Base-by-base conservation (phyloP, 805 yeast species). In the Candida adriatica region DNA sequence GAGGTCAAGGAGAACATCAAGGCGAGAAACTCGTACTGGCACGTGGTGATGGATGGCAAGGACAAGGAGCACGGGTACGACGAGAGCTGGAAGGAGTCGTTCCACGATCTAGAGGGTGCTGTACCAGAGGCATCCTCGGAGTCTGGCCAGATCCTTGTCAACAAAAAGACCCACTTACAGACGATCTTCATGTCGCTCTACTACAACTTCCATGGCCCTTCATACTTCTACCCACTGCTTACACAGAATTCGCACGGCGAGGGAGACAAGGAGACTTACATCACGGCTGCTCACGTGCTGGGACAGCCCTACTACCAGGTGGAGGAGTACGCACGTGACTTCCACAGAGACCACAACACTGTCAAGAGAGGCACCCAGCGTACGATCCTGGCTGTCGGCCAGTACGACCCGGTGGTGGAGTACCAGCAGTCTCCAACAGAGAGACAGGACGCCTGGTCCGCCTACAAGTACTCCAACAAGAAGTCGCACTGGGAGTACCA, bases 221-320 rank as follows among this genome's bases (percentile, higher is more conserved):
- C 65, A 8, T 71, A 61, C 50, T 76, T 68, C 48, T 75, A 75
- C 45, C 81, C 80, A 10, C 53, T 76, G 30, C 59, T 76, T 42
- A 66, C 79, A 0, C 82, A 76, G 47, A 79, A 79, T 4, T 62
- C 73, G 16, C 77, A 79, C 1, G 81, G 81, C 6, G 75, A 75
- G 53, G 80, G 81, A 24, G 82, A 76, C 45, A 75, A 75, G 42
- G 82, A 76, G 43, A 73, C 83, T 0, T 75, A 74, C 42, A 66
- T 70, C 23, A 68, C 75, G 4, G 80, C 80, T 0, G 75, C 80
- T 3, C 62, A 66, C 29, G 77, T 58, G 0, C 45, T 69, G 47
- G 40, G 50, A 0, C 55, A 61, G 27, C 62, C 66, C 3, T 70
- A 62, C 53, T 64, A 58, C 48, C 78, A 72, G 49, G 60, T 64